phyloP scores from a whole-genome alignment of 768 basidiomycete genomes.

The Hericium rajendrae region DNA sequence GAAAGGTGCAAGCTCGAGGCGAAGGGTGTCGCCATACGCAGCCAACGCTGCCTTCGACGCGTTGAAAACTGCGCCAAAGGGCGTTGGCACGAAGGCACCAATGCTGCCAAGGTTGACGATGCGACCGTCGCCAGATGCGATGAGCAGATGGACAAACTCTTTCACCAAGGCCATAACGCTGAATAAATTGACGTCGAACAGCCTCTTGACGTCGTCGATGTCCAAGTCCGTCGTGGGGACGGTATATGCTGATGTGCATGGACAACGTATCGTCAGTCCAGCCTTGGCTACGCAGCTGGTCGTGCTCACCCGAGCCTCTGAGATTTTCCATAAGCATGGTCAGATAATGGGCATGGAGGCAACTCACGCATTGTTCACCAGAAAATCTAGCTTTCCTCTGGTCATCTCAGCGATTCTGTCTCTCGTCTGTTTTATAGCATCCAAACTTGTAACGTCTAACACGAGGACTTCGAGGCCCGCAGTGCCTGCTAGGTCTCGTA shows the following conservation, averaged over 20 bases:
- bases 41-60: conserved; percentile 26
- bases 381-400: conserved; percentile 22
- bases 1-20: conserved; percentile 27
- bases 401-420: conserved; percentile 12
- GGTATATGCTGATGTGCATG: conserved; percentile 6
- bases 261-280: neutral
- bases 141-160: conserved; percentile 21
- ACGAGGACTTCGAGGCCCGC: conserved; percentile 14
- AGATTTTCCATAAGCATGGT: neutral
- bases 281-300: neutral
- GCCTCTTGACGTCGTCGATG: conserved; percentile 14
- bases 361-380: conserved; percentile 22
- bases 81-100: conserved; percentile 19
- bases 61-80: conserved; percentile 23
- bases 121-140: conserved; percentile 18
- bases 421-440: conserved; percentile 7
- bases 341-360: neutral
- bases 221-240: conserved; percentile 19
- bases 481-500: conserved; percentile 11
- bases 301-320: neutral
- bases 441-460: conserved; percentile 20
- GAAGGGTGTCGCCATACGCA: conserved; percentile 22
- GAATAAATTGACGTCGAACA: conserved; percentile 27
- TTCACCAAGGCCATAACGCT: conserved; percentile 24
- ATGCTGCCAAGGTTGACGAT: conserved; percentile 25